These are phyloP conservation scores for Scutellaria minor DNA, from an alignment of 257 asterid species.

Conservation along the genomic window DNA sequence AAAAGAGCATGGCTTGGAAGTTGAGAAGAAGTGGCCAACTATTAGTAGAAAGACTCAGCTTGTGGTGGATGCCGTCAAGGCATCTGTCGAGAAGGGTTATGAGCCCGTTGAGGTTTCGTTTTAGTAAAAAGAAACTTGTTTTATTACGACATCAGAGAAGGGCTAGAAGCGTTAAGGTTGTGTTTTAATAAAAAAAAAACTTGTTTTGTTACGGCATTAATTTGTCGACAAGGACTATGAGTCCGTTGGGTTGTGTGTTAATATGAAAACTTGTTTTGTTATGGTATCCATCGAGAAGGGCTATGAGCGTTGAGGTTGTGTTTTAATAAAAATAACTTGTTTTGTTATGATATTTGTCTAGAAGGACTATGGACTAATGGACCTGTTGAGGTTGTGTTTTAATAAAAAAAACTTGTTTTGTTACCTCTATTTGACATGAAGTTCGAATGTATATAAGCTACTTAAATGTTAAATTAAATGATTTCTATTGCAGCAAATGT, in stretches of 20 bases:
- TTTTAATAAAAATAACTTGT: neutral
- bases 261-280: neutral
- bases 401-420: neutral
- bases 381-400: slow-evolving; percentile 46
- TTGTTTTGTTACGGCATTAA: no score
- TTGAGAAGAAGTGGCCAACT: slow-evolving; percentile 64
- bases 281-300: slow-evolving; percentile 62
- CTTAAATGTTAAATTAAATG: no score
- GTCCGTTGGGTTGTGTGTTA: slow-evolving; percentile 36
- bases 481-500: no score
- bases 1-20: slow-evolving; percentile 39
- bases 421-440: neutral
- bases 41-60: slow-evolving; percentile 69
- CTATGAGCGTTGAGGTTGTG: slow-evolving; percentile 49
- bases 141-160: neutral
- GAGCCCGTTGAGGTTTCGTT: slow-evolving; percentile 48
- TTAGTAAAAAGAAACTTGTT: neutral
- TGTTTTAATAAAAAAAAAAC: no score
- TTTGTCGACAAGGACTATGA: no score
- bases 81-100: slow-evolving; percentile 62
- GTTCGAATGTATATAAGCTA: no score
- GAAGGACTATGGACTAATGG: slow-evolving; percentile 54
- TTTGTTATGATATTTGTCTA: slow-evolving; percentile 49
- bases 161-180: no score
- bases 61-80: slow-evolving; percentile 69